phyloP scores from a whole-genome alignment of 768 basidiomycete genomes.

The Mycena metata region DNA sequence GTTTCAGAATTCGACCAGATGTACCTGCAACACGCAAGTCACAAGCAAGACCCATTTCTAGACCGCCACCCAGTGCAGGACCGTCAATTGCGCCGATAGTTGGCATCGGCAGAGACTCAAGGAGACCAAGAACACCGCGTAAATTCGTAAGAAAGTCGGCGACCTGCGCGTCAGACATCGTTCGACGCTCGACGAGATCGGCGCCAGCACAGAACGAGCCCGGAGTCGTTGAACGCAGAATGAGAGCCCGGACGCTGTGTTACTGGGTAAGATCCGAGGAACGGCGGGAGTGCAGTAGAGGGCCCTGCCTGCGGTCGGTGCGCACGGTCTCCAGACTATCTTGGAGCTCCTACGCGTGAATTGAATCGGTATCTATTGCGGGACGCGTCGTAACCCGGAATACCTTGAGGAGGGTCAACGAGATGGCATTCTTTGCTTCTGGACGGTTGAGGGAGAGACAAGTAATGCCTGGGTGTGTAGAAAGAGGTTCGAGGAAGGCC shows the following conservation, averaged over 20 bases:
- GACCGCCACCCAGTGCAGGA: slow-evolving; percentile 92
- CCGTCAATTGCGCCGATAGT: slow-evolving; percentile 95
- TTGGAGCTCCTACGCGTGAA: slow-evolving; percentile 70
- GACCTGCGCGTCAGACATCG: slow-evolving; percentile 83
- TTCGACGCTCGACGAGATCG: slow-evolving; percentile 87
- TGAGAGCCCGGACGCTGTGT: slow-evolving; percentile 79
- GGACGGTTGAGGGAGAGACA: slow-evolving; percentile 87
- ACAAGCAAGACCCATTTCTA: slow-evolving; percentile 89
- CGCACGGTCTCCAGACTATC: slow-evolving; percentile 76
- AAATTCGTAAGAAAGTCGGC: slow-evolving; percentile 83
- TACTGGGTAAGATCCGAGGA: slow-evolving; percentile 12
- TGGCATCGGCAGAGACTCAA: slow-evolving; percentile 89
- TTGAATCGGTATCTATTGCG: slow-evolving; percentile 26
- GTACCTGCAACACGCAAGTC: slow-evolving; percentile 92
- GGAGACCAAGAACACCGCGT: slow-evolving; percentile 74
- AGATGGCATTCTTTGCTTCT: slow-evolving; percentile 90
- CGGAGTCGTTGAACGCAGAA: slow-evolving; percentile 83
- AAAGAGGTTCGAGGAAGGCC: slow-evolving; percentile 66
- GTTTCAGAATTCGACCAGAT: neutral
- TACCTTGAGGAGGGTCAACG: slow-evolving; percentile 77
- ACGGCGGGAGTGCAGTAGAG: slow-evolving; percentile 1
- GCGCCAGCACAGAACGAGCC: slow-evolving; percentile 94
- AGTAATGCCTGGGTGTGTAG: slow-evolving; percentile 72
- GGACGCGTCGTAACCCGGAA: neutral
- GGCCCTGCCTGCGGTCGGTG: slow-evolving; percentile 72